These are phyloP conservation scores for Didymella glomerata DNA, from an alignment of 2,329 filamentous ascomycete genomes.

Conservation along the genomic window DNA sequence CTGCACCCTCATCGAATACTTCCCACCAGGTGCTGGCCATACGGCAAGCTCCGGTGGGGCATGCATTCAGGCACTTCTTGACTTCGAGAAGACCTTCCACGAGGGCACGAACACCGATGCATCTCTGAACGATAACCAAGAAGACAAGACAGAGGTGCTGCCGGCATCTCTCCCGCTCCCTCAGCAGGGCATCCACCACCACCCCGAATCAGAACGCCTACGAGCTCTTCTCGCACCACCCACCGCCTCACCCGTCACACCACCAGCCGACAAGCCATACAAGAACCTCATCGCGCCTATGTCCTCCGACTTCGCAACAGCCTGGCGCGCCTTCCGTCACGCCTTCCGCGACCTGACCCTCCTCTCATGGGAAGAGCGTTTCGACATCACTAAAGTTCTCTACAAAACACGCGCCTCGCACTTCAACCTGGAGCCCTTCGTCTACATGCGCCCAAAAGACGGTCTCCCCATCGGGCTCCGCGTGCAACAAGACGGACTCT, in stretches of 20 bases:
- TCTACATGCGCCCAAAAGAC: constrained; percentile 32
- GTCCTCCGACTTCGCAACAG: constrained; percentile 43
- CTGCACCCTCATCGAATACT: constrained; percentile 40
- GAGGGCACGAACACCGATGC: background rate
- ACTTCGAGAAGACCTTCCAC: constrained; percentile 5
- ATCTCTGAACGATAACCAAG: background rate
- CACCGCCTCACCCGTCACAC: background rate
- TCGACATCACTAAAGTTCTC: constrained; percentile 31
- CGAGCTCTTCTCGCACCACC: constrained; percentile 21
- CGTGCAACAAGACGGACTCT: constrained; percentile 15
- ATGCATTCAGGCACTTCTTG: constrained; percentile 8
- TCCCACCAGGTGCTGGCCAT: constrained; percentile 20
- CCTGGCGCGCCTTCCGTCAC: constrained; percentile 50
- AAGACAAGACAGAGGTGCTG: background rate
- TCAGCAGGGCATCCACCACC: constrained; percentile 3
- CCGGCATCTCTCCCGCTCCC: constrained; percentile 24
- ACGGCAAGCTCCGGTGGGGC: background rate
- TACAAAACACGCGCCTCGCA: constrained; percentile 32
- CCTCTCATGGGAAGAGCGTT: constrained; percentile 54
- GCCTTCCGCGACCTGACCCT: constrained; percentile 53
- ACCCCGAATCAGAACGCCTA: constrained; percentile 25
- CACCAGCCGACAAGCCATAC: constrained; percentile 17
- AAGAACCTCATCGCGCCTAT: constrained; percentile 41
- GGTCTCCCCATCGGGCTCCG: constrained; percentile 28
- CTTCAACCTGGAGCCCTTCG: constrained; percentile 37